These are phyloP conservation scores for Mesembryanthemum crystallinum DNA, from an alignment of 148 eudicot species.

Conservation along the genomic window DNA sequence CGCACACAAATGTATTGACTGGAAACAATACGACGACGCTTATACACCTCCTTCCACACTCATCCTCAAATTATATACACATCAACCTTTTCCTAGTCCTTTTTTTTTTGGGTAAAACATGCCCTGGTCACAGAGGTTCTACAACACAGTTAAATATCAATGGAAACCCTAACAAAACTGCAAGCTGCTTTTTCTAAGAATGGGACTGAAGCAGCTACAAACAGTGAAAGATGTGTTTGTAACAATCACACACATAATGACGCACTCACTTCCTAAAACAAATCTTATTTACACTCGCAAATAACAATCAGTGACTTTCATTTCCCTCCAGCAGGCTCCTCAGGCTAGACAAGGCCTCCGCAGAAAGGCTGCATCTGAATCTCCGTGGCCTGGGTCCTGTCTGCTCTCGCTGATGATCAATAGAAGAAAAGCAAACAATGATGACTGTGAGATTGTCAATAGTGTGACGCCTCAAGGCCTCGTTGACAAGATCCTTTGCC, in stretches of 20 bases:
- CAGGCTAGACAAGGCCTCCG: slow-evolving; percentile 56
- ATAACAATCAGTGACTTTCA: slow-evolving; percentile 30
- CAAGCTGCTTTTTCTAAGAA: slow-evolving; percentile 35
- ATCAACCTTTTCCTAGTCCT: too few species aligned
- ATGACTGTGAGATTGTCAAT: slow-evolving; percentile 72
- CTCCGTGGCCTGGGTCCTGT: slow-evolving; percentile 44
- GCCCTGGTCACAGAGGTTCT: too few species aligned
- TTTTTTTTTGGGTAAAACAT: too few species aligned
- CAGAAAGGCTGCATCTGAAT: slow-evolving; percentile 53
- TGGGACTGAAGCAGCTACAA: slow-evolving; percentile 36
- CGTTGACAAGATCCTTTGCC: slow-evolving; percentile 67
- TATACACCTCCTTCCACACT: slow-evolving; percentile 18
- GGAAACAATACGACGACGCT: slow-evolving; percentile 2
- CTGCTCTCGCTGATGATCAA: slow-evolving; percentile 34
- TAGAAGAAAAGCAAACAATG: slow-evolving; percentile 55
- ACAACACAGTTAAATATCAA: slow-evolving; percentile 17
- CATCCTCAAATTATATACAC: neutral
- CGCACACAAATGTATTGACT: neutral
- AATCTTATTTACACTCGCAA: slow-evolving; percentile 10
- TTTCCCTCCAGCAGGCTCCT: slow-evolving; percentile 47
- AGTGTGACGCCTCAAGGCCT: slow-evolving; percentile 66
- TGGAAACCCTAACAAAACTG: slow-evolving; percentile 39
- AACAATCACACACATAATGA: slow-evolving; percentile 8
- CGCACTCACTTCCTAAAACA: slow-evolving; percentile 1
- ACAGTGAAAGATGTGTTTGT: slow-evolving; percentile 28